A percentile compares a stretch with the other conserved stretches of the same genome.
These are phyloP conservation scores for Rhizoclosmatium sp. DNA, from an alignment of 192 early-diverging fungal genomes.

Conservation along the genomic window DNA sequence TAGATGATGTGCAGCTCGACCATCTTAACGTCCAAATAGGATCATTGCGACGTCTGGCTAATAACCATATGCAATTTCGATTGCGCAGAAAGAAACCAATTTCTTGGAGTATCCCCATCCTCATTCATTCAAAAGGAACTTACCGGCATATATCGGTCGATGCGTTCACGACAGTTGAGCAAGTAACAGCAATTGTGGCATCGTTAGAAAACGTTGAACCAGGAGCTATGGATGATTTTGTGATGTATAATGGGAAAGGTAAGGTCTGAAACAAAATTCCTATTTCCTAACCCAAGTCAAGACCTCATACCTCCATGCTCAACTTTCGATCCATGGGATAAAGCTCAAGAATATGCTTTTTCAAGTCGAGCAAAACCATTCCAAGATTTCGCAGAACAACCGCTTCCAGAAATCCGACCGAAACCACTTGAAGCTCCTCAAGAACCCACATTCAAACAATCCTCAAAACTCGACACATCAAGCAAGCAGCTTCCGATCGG, in stretches of 20 bases:
- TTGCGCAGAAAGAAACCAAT: conserved; percentile 22
- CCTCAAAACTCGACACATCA: background rate
- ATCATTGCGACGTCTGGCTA: background rate
- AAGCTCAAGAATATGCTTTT: conserved; percentile 6
- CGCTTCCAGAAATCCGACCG: background rate
- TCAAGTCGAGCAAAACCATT: background rate
- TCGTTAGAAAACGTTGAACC: conserved; percentile 1
- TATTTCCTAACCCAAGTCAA: background rate
- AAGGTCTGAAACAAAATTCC: background rate
- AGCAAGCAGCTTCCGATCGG: background rate
- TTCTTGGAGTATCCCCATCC: conserved; percentile 19
- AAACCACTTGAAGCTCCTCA: conserved; percentile 13
- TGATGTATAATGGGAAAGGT: conserved; percentile 16
- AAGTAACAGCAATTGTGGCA: background rate
- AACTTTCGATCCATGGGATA: conserved; percentile 16
- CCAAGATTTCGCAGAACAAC: background rate
- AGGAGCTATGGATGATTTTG: background rate
- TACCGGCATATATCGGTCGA: conserved; percentile 15
- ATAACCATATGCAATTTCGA: conserved; percentile 5
- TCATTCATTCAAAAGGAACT: background rate
- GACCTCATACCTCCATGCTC: background rate
- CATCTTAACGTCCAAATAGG: conserved; percentile 6
- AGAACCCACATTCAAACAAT: conserved; percentile 1
- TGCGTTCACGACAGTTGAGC: conserved; percentile 3
- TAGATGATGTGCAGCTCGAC: conserved; percentile 18